Base-by-base conservation (phyloP, 2,329 filamentous ascomycete genomes). In the Magnaporthales sp. region DNA sequence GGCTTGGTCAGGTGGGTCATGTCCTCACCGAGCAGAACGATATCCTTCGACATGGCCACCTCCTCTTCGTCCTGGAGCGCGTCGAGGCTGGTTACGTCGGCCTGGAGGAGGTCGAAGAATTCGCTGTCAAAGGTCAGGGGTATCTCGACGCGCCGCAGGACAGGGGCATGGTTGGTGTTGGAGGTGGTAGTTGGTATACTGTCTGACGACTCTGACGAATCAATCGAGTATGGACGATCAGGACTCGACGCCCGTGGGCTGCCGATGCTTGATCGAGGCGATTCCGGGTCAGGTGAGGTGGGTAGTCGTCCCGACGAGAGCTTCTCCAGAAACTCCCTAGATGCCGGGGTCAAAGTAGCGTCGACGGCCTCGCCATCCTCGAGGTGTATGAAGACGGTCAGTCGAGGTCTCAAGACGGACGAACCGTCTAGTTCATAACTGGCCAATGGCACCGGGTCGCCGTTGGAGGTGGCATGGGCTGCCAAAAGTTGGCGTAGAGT, bases 21-120 rank as follows among this genome's bases (percentile, higher is more conserved):
- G 31, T 89, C 84, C 30, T 83, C 79, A 3, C 90, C 89, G 0
- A 96, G 81, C 7, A 80, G 77, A 29, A 81, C 78, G 65, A 96
- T 90, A 68, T 91, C 83, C 4, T 75, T 74, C 62, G 83, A 84
- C 73, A 96, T 83, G 58, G 82, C 81, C 67, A 81, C 79, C 71
- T 90, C 84, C 74, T 96, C 90, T 60, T 83, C 78, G 51, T 81
- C 79, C 69, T 93, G 90, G 3, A 96, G 80, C 0, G 80, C 80
- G 69, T 91, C 90, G 3, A 96, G 80, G 61, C 85, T 84, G 26
- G 83, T 84, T 19, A 96, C 84, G 73, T 94, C 91, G 60, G 81
- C 84, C 72, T 91, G 87, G 8, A 96, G 83, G 56, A 90, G 86
- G 30, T 86, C 83, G 75, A 96, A 96, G 76, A 96, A 96, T 73